These are phyloP conservation scores for Penicillium psychrosexuale DNA, from an alignment of 2,329 filamentous ascomycete species.

Conservation along the genomic window DNA sequence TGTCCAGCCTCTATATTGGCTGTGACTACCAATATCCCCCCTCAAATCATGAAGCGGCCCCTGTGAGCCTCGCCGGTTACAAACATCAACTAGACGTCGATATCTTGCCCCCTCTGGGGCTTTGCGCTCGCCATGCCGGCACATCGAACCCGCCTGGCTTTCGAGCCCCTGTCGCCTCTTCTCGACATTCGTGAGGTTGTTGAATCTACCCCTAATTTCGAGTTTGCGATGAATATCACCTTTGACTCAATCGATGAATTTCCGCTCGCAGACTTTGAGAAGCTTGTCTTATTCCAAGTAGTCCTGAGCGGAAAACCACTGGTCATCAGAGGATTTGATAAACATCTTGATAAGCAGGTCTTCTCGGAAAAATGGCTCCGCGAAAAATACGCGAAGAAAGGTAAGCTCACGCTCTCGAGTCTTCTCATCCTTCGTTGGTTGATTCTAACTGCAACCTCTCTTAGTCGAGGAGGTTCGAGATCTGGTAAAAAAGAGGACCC, in stretches of 20 bases:
- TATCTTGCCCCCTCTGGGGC: neutral
- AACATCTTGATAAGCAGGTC: constrained; percentile 68
- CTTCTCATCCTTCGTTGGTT: neutral
- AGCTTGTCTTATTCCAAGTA: constrained; percentile 77
- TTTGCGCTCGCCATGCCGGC: constrained; percentile 63
- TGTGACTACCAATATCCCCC: neutral
- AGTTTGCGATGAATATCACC: constrained; percentile 78
- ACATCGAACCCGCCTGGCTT: constrained; percentile 77
- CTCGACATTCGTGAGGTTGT: constrained; percentile 75
- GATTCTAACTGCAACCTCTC: constrained; percentile 4
- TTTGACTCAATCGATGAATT: constrained; percentile 74
- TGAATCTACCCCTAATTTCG: constrained; percentile 75
- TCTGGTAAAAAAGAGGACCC: constrained; percentile 66
- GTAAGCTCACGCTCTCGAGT: constrained; percentile 46
- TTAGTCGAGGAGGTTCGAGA: constrained; percentile 82
- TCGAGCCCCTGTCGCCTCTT: constrained; percentile 84
- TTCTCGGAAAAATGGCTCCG: constrained; percentile 81
- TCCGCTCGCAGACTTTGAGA: constrained; percentile 77
- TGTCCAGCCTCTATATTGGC: neutral
- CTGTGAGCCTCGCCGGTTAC: neutral
- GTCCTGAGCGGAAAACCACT: constrained; percentile 81
- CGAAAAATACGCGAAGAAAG: constrained; percentile 72
- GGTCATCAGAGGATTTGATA: constrained; percentile 85
- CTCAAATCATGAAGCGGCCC: neutral
- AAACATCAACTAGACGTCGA: neutral